Base-by-base conservation (phyloP, 306 rosid species). In the Potentilla sterilis region DNA sequence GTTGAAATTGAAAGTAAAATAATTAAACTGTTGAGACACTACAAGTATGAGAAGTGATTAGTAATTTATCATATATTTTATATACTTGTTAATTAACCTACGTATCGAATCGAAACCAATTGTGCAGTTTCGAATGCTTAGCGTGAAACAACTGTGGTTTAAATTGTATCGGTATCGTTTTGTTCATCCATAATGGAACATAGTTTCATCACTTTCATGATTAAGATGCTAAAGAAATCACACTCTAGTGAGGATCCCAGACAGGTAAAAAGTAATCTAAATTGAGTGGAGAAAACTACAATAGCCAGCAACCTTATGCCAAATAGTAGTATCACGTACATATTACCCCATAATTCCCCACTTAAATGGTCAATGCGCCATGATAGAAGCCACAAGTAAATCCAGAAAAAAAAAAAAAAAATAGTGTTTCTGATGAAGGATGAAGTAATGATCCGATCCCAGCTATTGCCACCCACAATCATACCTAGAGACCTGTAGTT, bases 291-390 rank as follows among this genome's bases (percentile, higher is more conserved):
- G 57, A 47, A 69, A 24, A 18, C 57, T 24, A 42, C 22, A 46
- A 69, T 15, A 37, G 64, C 64, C 37, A 58, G 37, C 37, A 16
- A 14, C 73, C 24, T 47, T 4, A 46, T 28, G 40, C 73, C 58
- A 46, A 69, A 46, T 15, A 28, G 73, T 28, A 49, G 47, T 3
- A 49, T n/a, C 22, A 19, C 46, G 42, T 14, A 41, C 48, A 61
- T 28, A 11, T 38, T 40, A 10, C 16, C 12, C 19, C 71, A 63
- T 72, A 70, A 34, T 44, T 70, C 19, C 10, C 34, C 41, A 76
- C 9, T 21, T 21, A 55, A 13, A 5, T 65, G 84, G 75, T 76
- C 81, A 76, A 81, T 71, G 51, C 11, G 78, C 66, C 81, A 76
- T 81, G 18, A 81, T 72, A 65, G 18, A 67, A 68, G 78, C 67